phyloP scores from a whole-genome alignment of 2,329 filamentous ascomycete species.

The Mycogone perniciosa region DNA sequence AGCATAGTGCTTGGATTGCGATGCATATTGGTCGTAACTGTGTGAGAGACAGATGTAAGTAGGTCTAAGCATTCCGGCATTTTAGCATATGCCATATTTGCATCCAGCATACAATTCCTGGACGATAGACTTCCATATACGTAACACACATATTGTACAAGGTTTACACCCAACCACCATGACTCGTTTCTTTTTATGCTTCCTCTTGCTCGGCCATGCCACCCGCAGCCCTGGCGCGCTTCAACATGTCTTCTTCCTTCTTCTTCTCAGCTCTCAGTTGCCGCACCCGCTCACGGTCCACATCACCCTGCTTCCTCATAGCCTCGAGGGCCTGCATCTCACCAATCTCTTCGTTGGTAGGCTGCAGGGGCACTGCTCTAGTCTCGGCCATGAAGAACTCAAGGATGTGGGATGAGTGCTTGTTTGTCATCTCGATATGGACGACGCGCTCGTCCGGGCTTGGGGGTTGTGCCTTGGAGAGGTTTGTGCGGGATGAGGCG shows the following conservation, averaged over 20 bases:
- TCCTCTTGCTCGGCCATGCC: conserved; percentile 31
- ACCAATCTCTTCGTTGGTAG: conserved; percentile 53
- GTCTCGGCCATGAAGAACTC: conserved; percentile 56
- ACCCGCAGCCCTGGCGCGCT: conserved; percentile 33
- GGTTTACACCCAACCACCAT: not conserved
- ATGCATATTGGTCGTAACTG: not conserved
- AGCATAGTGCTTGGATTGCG: not conserved
- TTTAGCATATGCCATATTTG: conserved; percentile 8
- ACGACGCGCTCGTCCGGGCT: conserved; percentile 44
- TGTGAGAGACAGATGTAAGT: not conserved
- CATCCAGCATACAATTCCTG: not conserved
- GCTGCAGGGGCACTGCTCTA: conserved; percentile 49
- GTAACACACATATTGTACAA: conserved; percentile 27
- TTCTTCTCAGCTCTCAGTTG: conserved; percentile 51
- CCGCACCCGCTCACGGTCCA: conserved; percentile 49
- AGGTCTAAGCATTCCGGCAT: not conserved
- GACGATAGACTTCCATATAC: conserved; percentile 9
- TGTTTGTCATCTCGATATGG: conserved; percentile 58
- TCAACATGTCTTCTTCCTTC: conserved; percentile 51
- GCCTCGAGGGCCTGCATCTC: conserved; percentile 54
- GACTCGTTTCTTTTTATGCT: conserved; percentile 15
- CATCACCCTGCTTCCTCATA: conserved; percentile 41
- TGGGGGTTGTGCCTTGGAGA: conserved; percentile 43
- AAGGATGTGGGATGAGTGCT: conserved; percentile 56
- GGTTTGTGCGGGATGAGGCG: conserved; percentile 41